These are phyloP conservation scores for Blastocystis sp. DNA, from an alignment of 352 stramenopile genomes.

Conservation along the genomic window DNA sequence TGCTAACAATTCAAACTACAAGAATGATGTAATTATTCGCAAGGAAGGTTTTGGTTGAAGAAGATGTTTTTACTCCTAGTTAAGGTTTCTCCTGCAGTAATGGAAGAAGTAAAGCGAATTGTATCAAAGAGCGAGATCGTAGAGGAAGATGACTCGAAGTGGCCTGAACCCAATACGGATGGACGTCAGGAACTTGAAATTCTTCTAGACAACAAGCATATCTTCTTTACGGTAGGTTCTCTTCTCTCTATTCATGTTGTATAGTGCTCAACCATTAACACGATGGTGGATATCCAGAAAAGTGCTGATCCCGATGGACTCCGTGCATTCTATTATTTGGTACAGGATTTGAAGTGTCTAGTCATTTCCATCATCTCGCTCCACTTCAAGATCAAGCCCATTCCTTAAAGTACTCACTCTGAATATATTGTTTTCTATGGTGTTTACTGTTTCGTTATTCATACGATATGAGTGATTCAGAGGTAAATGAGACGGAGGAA, in stretches of 20 bases:
- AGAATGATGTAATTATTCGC: slow-evolving; percentile 89
- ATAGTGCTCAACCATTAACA: slow-evolving; percentile 87
- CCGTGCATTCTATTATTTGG: slow-evolving; percentile 87
- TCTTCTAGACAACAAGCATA: slow-evolving; percentile 85
- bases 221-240: slow-evolving; percentile 82
- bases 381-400: slow-evolving; percentile 93
- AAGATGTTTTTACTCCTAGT: slow-evolving; percentile 67
- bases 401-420: slow-evolving; percentile 70
- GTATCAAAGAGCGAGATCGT: slow-evolving; percentile 82
- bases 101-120: slow-evolving; percentile 86
- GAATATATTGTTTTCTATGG: neutral
- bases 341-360: slow-evolving; percentile 90
- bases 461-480: neutral
- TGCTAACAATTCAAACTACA: slow-evolving; percentile 95
- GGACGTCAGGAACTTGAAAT: slow-evolving; percentile 89
- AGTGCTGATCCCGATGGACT: slow-evolving; percentile 88
- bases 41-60: slow-evolving; percentile 77
- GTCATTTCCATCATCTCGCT: slow-evolving; percentile 89
- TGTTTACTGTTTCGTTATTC: slow-evolving; percentile 30
- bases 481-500: neutral
- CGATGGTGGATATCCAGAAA: slow-evolving; percentile 84
- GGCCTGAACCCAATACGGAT: slow-evolving; percentile 82
- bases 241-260: neutral
- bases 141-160: slow-evolving; percentile 87
- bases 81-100: slow-evolving; percentile 79